phyloP scores from a whole-genome alignment of 2,329 filamentous ascomycete genomes.

The Fusarium kyushuense region DNA sequence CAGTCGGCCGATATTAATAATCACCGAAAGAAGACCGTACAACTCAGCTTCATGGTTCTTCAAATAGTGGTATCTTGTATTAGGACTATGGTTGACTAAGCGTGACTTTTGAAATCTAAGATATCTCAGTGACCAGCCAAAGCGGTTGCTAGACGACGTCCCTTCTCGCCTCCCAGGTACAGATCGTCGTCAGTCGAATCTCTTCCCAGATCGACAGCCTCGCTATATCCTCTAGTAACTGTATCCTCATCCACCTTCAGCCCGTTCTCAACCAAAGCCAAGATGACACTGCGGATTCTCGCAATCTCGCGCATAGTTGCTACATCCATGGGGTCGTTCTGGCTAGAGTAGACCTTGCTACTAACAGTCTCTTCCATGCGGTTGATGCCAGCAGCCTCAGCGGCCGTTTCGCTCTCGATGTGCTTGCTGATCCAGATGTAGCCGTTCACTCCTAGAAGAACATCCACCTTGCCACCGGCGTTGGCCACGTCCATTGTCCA shows the following conservation, averaged over 20 bases:
- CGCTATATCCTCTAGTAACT: constrained; percentile 84
- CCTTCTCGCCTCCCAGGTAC: constrained; percentile 70
- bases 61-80: constrained; percentile 41
- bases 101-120: background rate
- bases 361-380: constrained; percentile 89
- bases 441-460: constrained; percentile 93
- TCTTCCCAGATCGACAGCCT: constrained; percentile 79
- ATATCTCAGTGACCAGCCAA: constrained; percentile 45
- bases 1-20: background rate
- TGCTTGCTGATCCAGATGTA: constrained; percentile 97
- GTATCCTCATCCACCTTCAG: constrained; percentile 91
- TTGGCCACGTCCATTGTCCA: constrained; percentile 78
- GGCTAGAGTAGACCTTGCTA: constrained; percentile 89
- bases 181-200: constrained; percentile 69
- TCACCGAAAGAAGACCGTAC: background rate
- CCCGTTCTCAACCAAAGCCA: constrained; percentile 83
- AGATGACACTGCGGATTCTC: constrained; percentile 82
- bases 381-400: constrained; percentile 73
- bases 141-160: constrained; percentile 62
- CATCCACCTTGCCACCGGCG: constrained; percentile 77
- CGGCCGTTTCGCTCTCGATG: constrained; percentile 68
- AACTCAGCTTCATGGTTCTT: background rate
- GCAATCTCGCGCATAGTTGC: constrained; percentile 90
- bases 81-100: background rate
- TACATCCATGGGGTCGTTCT: constrained; percentile 86